Evolutionary conservation across 345 rosid species (phyloP).

Genomic region (Corymbia maculata): DNA sequence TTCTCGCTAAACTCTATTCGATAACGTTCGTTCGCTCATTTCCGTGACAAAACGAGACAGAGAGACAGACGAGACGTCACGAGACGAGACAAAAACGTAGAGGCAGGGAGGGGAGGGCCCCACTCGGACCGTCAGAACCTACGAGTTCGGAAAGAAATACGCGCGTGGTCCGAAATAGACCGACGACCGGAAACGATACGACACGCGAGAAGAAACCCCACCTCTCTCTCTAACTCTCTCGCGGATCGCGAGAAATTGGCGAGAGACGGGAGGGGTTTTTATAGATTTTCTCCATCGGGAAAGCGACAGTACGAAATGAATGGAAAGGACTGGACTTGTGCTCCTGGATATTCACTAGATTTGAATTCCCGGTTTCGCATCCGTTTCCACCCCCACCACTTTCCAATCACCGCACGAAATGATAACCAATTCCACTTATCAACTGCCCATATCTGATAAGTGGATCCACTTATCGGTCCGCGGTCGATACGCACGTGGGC

Average conservation of each 20-base stretch:
- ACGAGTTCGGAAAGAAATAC: neutral
- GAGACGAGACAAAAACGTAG: neutral
- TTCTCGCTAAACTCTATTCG: neutral
- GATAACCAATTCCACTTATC: neutral
- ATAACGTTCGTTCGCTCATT: neutral
- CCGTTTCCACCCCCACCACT: constrained; percentile 15
- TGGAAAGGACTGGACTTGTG: constrained; percentile 47
- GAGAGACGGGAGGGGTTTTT: neutral
- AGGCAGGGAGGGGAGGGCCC: neutral
- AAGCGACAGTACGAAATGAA: constrained; percentile 20
- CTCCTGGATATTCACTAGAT: constrained; percentile 50
- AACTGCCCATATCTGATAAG: neutral
- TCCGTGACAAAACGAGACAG: neutral
- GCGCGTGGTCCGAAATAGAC: neutral
- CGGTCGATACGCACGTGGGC: neutral
- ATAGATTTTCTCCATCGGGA: neutral
- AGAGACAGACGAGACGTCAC: neutral
- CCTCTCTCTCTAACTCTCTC: neutral
- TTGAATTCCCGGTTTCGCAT: constrained; percentile 56
- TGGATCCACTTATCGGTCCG: accelerated
- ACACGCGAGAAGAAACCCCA: neutral
- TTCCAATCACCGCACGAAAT: neutral
- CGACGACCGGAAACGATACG: neutral
- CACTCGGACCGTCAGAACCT: neutral
- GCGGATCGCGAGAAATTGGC: neutral